These are phyloP conservation scores for Trichothecium roseum DNA, from an alignment of 2,329 filamentous ascomycete genomes.

Conservation along the genomic window DNA sequence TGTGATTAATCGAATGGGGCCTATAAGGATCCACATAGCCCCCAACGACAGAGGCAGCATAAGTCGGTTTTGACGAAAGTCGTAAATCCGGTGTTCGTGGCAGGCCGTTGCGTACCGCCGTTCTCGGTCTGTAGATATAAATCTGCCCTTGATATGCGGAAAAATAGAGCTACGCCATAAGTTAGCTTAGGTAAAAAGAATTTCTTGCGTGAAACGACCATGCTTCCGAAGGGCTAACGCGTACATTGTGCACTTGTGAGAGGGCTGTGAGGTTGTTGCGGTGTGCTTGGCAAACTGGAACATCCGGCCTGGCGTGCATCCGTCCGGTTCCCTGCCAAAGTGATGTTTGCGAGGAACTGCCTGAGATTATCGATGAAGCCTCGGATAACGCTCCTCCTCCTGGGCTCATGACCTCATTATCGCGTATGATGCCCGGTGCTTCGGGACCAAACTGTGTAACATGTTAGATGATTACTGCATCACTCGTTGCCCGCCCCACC, in stretches of 20 bases:
- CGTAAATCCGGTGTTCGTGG: conserved; percentile 37
- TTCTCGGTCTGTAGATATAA: conserved; percentile 44
- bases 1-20: conserved; percentile 58
- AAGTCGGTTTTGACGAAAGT: conserved; percentile 31
- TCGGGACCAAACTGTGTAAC: conserved; percentile 23
- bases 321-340: too few relatives aligned
- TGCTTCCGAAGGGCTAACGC: too few relatives aligned
- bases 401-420: conserved; percentile 19
- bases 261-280: conserved; percentile 48
- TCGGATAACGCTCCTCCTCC: too few relatives aligned
- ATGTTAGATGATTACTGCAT: too few relatives aligned
- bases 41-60: conserved; percentile 25
- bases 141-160: conserved; percentile 46
- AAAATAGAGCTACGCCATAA: conserved; percentile 42
- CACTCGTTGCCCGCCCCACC: background rate
- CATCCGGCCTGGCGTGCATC: too few relatives aligned
- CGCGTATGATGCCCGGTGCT: conserved; percentile 19
- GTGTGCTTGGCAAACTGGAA: conserved; percentile 17
- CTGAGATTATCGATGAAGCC: too few relatives aligned
- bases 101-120: conserved; percentile 34
- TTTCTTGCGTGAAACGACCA: too few relatives aligned
- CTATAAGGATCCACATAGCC: conserved; percentile 42
- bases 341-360: too few relatives aligned
- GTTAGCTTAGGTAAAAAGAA: background rate
- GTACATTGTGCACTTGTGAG: conserved; percentile 45